phyloP scores from a whole-genome alignment of 345 rosid species.

The Brassica incana region DNA sequence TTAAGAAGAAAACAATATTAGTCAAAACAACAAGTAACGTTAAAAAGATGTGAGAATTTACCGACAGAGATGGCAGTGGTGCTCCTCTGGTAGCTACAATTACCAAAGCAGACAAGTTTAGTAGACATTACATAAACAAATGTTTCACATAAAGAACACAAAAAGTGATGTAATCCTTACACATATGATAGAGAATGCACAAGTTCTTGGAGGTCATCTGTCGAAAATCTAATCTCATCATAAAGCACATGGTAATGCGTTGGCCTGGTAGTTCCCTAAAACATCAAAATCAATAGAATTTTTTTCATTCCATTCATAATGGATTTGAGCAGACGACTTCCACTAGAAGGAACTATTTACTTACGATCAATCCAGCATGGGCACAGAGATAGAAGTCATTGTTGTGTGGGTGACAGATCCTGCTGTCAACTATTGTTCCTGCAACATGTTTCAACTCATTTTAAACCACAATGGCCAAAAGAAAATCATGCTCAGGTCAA shows the following conservation, averaged over 20 bases:
- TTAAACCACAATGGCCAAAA: neutral
- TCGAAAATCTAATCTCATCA: constrained; percentile 63
- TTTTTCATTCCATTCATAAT: neutral
- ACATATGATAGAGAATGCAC: constrained; percentile 74
- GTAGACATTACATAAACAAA: neutral
- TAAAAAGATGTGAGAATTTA: constrained; percentile 14
- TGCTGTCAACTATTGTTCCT: constrained; percentile 79
- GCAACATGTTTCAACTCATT: constrained; percentile 10
- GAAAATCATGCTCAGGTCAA: neutral
- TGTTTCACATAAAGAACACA: neutral
- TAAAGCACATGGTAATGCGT: constrained; percentile 74
- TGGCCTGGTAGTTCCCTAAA: constrained; percentile 74
- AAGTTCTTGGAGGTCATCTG: constrained; percentile 74
- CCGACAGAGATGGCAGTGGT: constrained; percentile 90
- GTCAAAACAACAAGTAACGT: too few relatives aligned
- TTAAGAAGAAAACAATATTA: too few relatives aligned
- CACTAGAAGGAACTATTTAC: constrained; percentile 29
- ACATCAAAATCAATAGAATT: neutral
- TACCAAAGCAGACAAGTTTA: constrained; percentile 6
- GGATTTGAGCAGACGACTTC: neutral
- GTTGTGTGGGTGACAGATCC: constrained; percentile 71
- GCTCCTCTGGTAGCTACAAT: constrained; percentile 79
- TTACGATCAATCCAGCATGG: constrained; percentile 90
- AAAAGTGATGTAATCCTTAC: constrained; percentile 42
- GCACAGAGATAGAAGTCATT: constrained; percentile 90